Conservation (phyloP, 208 protist species). For the Trypanosoma cruzi region DNA sequence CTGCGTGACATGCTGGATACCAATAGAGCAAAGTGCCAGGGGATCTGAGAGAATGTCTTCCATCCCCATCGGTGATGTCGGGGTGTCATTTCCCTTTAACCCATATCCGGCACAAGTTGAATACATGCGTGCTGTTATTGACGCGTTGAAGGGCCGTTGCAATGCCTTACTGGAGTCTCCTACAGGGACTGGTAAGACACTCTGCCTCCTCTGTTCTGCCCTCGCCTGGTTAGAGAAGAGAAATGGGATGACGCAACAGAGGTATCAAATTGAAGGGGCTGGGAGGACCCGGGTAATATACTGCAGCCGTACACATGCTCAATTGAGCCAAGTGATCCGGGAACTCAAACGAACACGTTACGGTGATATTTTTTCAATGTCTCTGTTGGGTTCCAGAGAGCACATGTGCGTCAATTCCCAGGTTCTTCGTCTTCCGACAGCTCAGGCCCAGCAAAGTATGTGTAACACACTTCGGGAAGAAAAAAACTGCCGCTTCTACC, state of each 20-base stretch:
- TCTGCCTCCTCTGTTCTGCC: conserved; percentile 96
- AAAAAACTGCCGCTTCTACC: conserved; percentile 76
- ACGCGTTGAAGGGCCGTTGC: conserved; percentile 68
- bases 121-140: conserved; percentile 95
- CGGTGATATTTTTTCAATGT: conserved; percentile 61
- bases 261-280: background rate
- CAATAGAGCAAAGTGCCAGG: background rate
- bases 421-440: conserved; percentile 63
- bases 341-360: conserved; percentile 96
- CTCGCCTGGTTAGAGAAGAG: conserved; percentile 87
- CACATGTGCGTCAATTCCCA: conserved; percentile 97
- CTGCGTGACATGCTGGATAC: background rate
- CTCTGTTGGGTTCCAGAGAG: conserved; percentile 95
- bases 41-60: conserved; percentile 20
- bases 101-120: conserved; percentile 94
- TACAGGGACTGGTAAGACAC: conserved; percentile 98
- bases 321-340: conserved; percentile 97
- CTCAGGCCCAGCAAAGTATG: conserved; percentile 67
- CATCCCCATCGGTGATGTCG: conserved; percentile 49
- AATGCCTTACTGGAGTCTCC: conserved; percentile 97
- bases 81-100: conserved; percentile 91
- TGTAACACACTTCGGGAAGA: conserved; percentile 74
- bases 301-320: conserved; percentile 98
- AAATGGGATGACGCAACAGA: background rate
- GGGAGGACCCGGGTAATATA: conserved; percentile 87